These are phyloP conservation scores for Hapsidospora chrysogenum DNA, from an alignment of 495 filamentous ascomycete species.

Conservation along the genomic window DNA sequence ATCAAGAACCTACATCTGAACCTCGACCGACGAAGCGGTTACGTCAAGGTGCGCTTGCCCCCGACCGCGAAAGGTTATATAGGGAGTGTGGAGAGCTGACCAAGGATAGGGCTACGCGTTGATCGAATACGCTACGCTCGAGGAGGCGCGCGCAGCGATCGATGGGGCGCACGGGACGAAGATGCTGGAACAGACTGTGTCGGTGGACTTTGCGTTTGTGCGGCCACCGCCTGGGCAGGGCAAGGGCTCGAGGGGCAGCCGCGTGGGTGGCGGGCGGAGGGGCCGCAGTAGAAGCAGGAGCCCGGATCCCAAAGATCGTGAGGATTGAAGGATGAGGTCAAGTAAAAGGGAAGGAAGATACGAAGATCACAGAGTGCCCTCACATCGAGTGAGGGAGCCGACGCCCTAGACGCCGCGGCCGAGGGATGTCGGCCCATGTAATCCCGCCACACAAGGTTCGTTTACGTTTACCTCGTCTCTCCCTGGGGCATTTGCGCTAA, in stretches of 20 bases:
- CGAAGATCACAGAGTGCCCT: too few species aligned
- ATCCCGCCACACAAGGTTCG: too few species aligned
- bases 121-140: slow-evolving; percentile 81
- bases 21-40: slow-evolving; percentile 86
- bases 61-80: neutral
- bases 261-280: slow-evolving; percentile 29
- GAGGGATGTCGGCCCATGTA: neutral
- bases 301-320: slow-evolving; percentile 9
- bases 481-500: too few species aligned
- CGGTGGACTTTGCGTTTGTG: slow-evolving; percentile 93
- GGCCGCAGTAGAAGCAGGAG: slow-evolving; percentile 28
- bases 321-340: neutral
- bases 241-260: slow-evolving; percentile 33
- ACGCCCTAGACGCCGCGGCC: neutral
- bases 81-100: neutral
- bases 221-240: slow-evolving; percentile 64
- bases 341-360: too few species aligned
- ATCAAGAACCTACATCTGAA: slow-evolving; percentile 97
- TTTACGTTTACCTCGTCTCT: too few species aligned
- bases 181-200: slow-evolving; percentile 80
- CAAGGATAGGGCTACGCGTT: slow-evolving; percentile 65
- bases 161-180: slow-evolving; percentile 67
- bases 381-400: neutral
- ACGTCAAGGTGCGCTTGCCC: slow-evolving; percentile 69
- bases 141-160: slow-evolving; percentile 74